These are phyloP conservation scores for Ophiosphaerella narmari DNA, from an alignment of 2,329 filamentous ascomycete genomes.

Conservation along the genomic window DNA sequence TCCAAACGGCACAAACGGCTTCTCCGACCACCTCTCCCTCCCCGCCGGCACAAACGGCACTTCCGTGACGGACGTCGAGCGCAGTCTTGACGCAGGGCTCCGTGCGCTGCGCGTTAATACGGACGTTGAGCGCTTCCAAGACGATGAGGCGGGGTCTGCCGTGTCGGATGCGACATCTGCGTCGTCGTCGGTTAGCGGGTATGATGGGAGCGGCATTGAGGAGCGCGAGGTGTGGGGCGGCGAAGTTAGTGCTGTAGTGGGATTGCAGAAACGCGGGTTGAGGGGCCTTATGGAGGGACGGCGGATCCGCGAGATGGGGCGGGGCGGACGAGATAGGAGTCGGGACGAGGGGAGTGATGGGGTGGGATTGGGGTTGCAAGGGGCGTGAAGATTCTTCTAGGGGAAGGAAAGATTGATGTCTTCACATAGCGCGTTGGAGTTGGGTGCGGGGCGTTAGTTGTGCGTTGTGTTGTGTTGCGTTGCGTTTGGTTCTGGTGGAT, in stretches of 20 bases:
- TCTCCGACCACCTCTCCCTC: slow-evolving; percentile 4
- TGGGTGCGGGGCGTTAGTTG: slow-evolving; percentile 2
- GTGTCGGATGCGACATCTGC: slow-evolving; percentile 36
- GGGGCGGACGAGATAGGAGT: slow-evolving; percentile 37
- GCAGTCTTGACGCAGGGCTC: slow-evolving; percentile 40
- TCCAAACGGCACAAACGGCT: slow-evolving; percentile 36
- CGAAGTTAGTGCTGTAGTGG: slow-evolving; percentile 86
- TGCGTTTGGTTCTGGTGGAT: too few relatives aligned
- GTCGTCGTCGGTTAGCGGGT: slow-evolving; percentile 38
- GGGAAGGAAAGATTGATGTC: background rate
- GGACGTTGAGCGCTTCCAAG: slow-evolving; percentile 43
- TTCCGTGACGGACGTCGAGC: slow-evolving; percentile 18
- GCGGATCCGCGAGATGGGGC: slow-evolving; percentile 75
- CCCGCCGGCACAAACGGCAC: slow-evolving; percentile 7
- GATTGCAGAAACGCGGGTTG: slow-evolving; percentile 89
- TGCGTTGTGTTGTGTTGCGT: background rate
- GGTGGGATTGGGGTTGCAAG: slow-evolving; percentile 35
- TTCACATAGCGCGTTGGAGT: slow-evolving; percentile 15
- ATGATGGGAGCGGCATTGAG: slow-evolving; percentile 38
- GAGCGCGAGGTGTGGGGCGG: slow-evolving; percentile 75
- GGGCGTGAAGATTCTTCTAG: slow-evolving; percentile 9
- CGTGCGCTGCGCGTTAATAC: slow-evolving; percentile 57
- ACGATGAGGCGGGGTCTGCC: slow-evolving; percentile 44
- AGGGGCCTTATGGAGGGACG: slow-evolving; percentile 93
- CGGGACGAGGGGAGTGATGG: slow-evolving; percentile 36